These are phyloP conservation scores for Ramaria rubella DNA, from an alignment of 768 basidiomycete genomes.

Conservation along the genomic window DNA sequence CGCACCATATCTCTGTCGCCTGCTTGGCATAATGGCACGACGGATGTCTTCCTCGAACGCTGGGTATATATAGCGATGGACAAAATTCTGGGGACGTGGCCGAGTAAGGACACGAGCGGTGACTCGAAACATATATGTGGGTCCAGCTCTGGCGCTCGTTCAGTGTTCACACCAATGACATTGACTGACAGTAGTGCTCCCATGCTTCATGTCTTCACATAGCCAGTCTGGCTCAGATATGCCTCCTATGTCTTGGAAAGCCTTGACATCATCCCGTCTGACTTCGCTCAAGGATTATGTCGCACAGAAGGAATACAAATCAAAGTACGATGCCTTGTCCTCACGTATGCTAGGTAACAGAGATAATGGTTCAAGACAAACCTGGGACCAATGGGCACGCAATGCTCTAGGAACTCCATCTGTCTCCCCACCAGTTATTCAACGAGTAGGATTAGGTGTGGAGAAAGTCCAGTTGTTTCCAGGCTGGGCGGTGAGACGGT, in stretches of 20 bases:
- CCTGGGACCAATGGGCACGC: slow-evolving; percentile 60
- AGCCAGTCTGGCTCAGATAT: background rate
- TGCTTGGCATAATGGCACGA: background rate
- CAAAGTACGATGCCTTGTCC: slow-evolving; percentile 15
- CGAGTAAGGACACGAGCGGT: slow-evolving; percentile 2
- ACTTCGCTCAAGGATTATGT: slow-evolving; percentile 45
- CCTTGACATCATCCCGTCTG: slow-evolving; percentile 23
- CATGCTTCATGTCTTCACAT: slow-evolving; percentile 2
- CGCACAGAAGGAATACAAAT: slow-evolving; percentile 35
- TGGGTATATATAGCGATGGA: background rate
- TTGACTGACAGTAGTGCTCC: background rate
- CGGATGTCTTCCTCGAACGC: background rate
- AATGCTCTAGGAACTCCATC: slow-evolving; percentile 41
- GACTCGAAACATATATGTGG: slow-evolving; percentile 1
- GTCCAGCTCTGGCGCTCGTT: background rate
- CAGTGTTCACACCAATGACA: background rate
- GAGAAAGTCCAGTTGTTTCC: slow-evolving; percentile 65
- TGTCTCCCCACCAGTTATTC: slow-evolving; percentile 18
- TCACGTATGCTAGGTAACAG: slow-evolving; percentile 20
- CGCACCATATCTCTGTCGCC: background rate
- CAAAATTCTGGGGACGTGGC: slow-evolving; percentile 3
- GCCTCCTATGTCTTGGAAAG: slow-evolving; percentile 9
- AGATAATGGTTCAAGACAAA: slow-evolving; percentile 27
- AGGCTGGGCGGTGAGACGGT: slow-evolving; percentile 68
- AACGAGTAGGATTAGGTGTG: slow-evolving; percentile 17